Conservation (phyloP, 306 rosid species). For the Sesbania bispinosa region DNA sequence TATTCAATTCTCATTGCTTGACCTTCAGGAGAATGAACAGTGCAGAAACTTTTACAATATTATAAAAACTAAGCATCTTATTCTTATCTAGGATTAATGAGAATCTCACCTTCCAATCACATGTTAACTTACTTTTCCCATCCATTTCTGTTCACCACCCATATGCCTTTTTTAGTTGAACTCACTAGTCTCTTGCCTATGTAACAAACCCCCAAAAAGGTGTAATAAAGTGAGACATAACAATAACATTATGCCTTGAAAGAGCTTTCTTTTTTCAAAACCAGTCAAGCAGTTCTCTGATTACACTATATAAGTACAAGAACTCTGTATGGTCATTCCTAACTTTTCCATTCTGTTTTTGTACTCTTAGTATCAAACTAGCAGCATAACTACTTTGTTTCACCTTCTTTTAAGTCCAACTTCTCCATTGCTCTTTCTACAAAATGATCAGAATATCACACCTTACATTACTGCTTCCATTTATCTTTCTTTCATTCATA, state of each 20-base stretch:
- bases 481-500: constrained; percentile 25
- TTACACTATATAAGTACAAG: constrained; percentile 9
- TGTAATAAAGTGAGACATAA: not conserved
- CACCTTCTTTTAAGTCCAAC: constrained; percentile 2
- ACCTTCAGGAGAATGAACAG: not conserved
- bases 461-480: constrained; percentile 8
- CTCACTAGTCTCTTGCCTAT: constrained; percentile 29
- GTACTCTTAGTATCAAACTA: not conserved
- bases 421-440: not conserved
- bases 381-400: not conserved
- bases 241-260: not conserved
- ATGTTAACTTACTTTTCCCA: constrained; percentile 16
- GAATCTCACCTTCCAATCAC: constrained; percentile 21
- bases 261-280: not conserved
- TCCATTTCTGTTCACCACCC: constrained; percentile 22
- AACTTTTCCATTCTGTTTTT: not conserved
- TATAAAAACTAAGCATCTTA: not conserved
- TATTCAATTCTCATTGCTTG: not conserved
- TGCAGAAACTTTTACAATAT: not conserved
- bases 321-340: constrained; percentile 1
- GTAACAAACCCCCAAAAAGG: constrained; percentile 5
- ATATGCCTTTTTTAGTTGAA: constrained; percentile 25
- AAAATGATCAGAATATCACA: constrained; percentile 19
- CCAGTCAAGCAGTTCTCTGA: not conserved
- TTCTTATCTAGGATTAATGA: not conserved